These are phyloP conservation scores for Russula abietina DNA, from an alignment of 768 basidiomycete genomes.

Conservation along the genomic window DNA sequence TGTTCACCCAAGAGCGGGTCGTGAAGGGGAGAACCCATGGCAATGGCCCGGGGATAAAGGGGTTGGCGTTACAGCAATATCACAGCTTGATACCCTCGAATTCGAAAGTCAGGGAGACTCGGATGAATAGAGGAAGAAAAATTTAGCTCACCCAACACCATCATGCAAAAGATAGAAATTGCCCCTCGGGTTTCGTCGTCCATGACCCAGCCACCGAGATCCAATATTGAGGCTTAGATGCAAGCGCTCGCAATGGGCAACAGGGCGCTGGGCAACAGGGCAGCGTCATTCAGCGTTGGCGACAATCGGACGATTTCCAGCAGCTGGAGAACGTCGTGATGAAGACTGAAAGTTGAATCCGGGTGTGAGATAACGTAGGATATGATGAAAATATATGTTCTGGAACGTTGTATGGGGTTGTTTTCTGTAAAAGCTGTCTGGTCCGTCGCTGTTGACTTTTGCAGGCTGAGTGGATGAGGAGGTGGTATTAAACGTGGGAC, in stretches of 20 bases:
- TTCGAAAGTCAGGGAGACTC: background rate
- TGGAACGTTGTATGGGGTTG: slow-evolving; percentile 15
- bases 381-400: background rate
- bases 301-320: too few species aligned
- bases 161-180: slow-evolving; percentile 23
- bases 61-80: slow-evolving; percentile 1
- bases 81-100: background rate
- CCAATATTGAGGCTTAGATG: slow-evolving; percentile 22
- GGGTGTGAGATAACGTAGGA: background rate
- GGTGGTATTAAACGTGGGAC: slow-evolving; percentile 52
- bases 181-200: slow-evolving; percentile 25
- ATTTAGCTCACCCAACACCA: slow-evolving; percentile 5
- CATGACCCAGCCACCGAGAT: slow-evolving; percentile 22
- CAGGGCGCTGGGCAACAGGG: too few species aligned
- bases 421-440: background rate
- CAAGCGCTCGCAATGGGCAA: slow-evolving; percentile 17
- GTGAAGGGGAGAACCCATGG: background rate
- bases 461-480: slow-evolving; percentile 29
- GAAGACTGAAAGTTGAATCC: background rate
- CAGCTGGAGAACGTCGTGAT: background rate
- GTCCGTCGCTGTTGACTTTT: background rate
- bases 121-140: background rate
- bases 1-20: background rate
- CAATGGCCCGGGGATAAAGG: background rate
- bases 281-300: too few species aligned